Evolutionary conservation across 2,329 filamentous ascomycete genomes (phyloP), one percentile per base, ranked within the genome.

Genomic region (Diaporthe ilicicola): DNA sequence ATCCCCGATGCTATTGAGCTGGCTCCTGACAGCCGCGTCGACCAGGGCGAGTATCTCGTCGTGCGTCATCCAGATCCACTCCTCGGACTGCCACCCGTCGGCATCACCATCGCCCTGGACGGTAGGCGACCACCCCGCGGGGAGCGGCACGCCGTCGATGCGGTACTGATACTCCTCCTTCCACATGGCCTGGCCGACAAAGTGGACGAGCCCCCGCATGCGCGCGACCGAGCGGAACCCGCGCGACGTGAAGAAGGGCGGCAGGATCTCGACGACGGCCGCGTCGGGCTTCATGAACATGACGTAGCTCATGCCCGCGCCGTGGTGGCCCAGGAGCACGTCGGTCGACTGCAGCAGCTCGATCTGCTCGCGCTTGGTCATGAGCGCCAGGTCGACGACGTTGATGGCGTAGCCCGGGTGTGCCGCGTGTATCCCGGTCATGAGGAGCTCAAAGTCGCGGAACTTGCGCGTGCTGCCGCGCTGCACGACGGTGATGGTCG

Each of bases 221-320:
- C 61, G 39, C 24, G 72, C 61, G 24, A 73, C 24, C 51, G 39
- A 67, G 1, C 66, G 54, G 72, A 73, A 73, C 22, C 65, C 69
- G 15, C 53, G 39, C 17, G 44, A 44, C 24, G 27, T 19, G 55
- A 72, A 71, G 1, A 62, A 34, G 37, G 69, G 67, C 42, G 66
- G 66, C 51, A 68, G 27, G 66, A 68, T 68, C 66, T 74, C 74
- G n/a, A 71, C 73, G 17, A 74, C 50, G 37, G 73, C 75, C 44
- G 74, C 72, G 54, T 76, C 72, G 55, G 71, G 54, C 8, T 72
- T 72, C 32, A 77, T 62, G 71, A 76, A 77, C 55, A 77, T 67
- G 22, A 74, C 73, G 65, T 76, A 74, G n/a, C 74, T 76, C 68
- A 77, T 67, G 8, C 75, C 76, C 0, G 76, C 76, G 6, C 76